A percentile compares a stretch with the other conserved stretches of the same genome.
Conservation (phyloP, 176 grass and related monocot genomes). For the Puccinellia tenuiflora region DNA sequence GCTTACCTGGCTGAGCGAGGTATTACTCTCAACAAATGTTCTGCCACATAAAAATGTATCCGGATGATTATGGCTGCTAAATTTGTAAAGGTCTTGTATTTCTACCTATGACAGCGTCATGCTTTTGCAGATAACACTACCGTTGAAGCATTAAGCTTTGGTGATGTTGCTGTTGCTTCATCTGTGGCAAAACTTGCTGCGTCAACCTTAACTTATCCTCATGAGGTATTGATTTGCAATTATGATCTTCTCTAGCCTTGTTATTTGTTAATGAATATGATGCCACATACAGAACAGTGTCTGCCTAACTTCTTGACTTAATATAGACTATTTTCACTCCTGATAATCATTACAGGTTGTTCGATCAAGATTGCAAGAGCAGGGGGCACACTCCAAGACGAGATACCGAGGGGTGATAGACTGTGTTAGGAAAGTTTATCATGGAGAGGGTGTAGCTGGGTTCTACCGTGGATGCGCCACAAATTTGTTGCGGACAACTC, state of each 20-base stretch:
- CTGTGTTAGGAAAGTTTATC: slow-evolving; percentile 74
- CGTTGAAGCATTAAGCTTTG: slow-evolving; percentile 70
- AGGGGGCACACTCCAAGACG: slow-evolving; percentile 50
- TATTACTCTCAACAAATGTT: slow-evolving; percentile 20
- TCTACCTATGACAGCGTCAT: slow-evolving; percentile 9
- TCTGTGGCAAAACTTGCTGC: slow-evolving; percentile 89
- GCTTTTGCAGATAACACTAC: slow-evolving; percentile 77
- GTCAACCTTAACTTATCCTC: slow-evolving; percentile 91
- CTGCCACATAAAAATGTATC: neutral
- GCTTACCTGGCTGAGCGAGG: slow-evolving; percentile 82
- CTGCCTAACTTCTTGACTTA: neutral
- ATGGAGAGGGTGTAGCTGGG: slow-evolving; percentile 63
- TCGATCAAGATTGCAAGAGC: slow-evolving; percentile 87
- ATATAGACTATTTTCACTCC: neutral
- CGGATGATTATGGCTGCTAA: neutral
- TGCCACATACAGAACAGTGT: neutral
- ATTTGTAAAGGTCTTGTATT: neutral
- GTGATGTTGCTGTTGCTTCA: slow-evolving; percentile 94
- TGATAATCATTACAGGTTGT: slow-evolving; percentile 60
- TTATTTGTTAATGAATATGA: slow-evolving; percentile 7
- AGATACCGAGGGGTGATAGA: slow-evolving; percentile 78
- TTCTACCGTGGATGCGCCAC: slow-evolving; percentile 94
- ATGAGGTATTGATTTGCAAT: slow-evolving; percentile 61
- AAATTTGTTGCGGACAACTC: slow-evolving; percentile 86
- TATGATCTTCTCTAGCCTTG: too few species aligned